Evolutionary conservation across 208 protist species (phyloP), one percentile per base, ranked within the genome.

Genomic region (Angomonas deanei): DNA sequence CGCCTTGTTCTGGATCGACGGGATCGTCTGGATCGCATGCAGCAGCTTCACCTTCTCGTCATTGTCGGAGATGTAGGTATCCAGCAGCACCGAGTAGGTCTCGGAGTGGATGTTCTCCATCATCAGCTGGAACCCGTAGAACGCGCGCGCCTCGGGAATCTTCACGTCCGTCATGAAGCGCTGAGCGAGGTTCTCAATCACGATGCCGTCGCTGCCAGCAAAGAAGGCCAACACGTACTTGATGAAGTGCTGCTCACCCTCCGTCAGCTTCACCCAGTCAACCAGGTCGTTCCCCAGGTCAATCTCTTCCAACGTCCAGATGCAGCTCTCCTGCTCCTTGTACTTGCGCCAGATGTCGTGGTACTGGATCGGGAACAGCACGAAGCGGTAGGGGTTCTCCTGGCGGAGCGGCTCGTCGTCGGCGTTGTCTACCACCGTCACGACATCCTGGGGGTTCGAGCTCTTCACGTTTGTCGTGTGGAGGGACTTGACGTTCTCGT

Each of bases 31-130:
- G 53, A 99, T 98, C 33, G 97, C 98, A 62, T 97, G 86, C 66
- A 99, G 97, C 42, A 99, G 81, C 23, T 73, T 74, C 38, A 81
- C 28, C 76, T 98, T 98, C 79, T 99, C 96, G 21, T 64, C 67
- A 1, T 48, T 48, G 78, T 99, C 94, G 32, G 82, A 86, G 72
- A 99, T 98, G 76, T 99, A 99, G 26, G 97, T 99, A 74, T 99
- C 88, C 47, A 97, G 85, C 49, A 97, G 72, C 52, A 94, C 76
- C 3, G 80, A 88, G 77, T 97, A 98, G 64, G 84, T 98, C 78
- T 98, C 94, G 27, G 86, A 92, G 84, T 99, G 98, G 61, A 99
- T 99, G 84, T 99, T 99, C 80, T 99, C 98, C 77, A 99, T 99
- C 60, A 96, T 96, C 66, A 99, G 97, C 88, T 99, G 98, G 72